Evolutionary conservation across 768 basidiomycete genomes (phyloP), one percentile per base, ranked within the genome.

Genomic region (Kondoa malvinella): DNA sequence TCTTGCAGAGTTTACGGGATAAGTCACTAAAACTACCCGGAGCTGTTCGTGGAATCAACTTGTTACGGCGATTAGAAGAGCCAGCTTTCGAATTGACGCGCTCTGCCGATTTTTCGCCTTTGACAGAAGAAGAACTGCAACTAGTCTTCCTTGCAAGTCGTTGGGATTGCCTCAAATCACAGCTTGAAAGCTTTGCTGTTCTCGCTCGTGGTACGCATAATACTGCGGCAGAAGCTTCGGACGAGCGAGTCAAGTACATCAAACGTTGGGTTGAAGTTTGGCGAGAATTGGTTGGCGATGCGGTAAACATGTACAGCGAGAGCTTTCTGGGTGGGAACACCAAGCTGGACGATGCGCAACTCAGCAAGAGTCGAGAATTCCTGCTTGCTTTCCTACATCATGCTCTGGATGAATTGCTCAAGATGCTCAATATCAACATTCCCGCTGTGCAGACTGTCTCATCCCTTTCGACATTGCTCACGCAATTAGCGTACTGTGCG

Each of bases 401-500:
- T 62, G 68, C 76, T 66, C 74, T 78, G 31, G 60, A 72, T 17
- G 57, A 71, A 3, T 69, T 85, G 3, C 17, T 63, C 15, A 32
- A 17, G n/a, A 63, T 32, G 16, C 80, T 95, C 56, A 75, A 80
- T 2, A 79, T 79, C 4, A 82, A 84, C 62, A 81, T 95, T 17
- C 83, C 85, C 0, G 68, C 70, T 12, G 74, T 81, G 34, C 82
- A 81, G 50, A 77, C 80, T 56, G 67, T 78, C 0, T 76, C 87
- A 25, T 79, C 88, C 27, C 81, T 94, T 71, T 82, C 89, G 26
- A 85, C 92, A 34, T 81, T 92, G 57, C 83, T 95, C 68, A 94
- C 92, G 0, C 94, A 97, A 73, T 82, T 97, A 58, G 87, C 88
- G 15, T 96, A 97, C 77, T 95, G 92, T 75, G 85, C 91, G 4